Percentiles rank a stretch among this genome's conserved stretches.
Conservation (phyloP, 371 early-diverging fungal species). For the Lichtheimia ornata region DNA sequence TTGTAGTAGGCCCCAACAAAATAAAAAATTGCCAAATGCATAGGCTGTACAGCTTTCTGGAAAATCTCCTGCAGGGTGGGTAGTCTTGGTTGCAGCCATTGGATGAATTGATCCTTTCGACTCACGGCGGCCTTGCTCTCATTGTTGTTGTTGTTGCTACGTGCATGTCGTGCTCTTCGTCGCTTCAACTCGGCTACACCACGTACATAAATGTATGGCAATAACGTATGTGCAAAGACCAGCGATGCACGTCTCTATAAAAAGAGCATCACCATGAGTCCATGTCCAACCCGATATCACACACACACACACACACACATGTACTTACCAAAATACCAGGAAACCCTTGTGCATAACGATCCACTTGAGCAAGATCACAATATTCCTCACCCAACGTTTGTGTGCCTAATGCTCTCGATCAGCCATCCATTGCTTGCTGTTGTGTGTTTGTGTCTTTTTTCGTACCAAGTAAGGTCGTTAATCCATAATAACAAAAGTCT, state of each 20-base stretch:
- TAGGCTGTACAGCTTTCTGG: conserved; percentile 48
- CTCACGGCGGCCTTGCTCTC: neutral
- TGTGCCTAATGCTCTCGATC: conserved; percentile 46
- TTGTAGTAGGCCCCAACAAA: conserved; percentile 80
- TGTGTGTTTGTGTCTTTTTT: neutral
- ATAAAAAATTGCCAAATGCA: conserved; percentile 83
- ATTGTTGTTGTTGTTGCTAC: conserved; percentile 1
- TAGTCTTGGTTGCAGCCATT: conserved; percentile 15
- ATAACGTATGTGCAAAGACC: conserved; percentile 54
- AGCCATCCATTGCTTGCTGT: neutral
- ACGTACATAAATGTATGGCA: conserved; percentile 63
- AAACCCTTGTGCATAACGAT: conserved; percentile 42
- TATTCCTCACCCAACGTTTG: conserved; percentile 94
- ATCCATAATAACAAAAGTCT: conserved; percentile 68
- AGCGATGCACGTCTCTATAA: conserved; percentile 54
- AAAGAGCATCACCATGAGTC: neutral
- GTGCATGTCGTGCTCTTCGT: conserved; percentile 26
- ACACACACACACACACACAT: too few species aligned
- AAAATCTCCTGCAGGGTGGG: conserved; percentile 36
- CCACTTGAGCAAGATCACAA: conserved; percentile 81
- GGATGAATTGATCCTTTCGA: neutral
- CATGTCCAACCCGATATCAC: neutral
- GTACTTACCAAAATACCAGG: conserved; percentile 53
- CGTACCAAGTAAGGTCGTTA: conserved; percentile 71
- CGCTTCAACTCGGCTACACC: conserved; percentile 49